phyloP scores from a whole-genome alignment of 768 basidiomycete genomes.

The Lyophyllum decastes region DNA sequence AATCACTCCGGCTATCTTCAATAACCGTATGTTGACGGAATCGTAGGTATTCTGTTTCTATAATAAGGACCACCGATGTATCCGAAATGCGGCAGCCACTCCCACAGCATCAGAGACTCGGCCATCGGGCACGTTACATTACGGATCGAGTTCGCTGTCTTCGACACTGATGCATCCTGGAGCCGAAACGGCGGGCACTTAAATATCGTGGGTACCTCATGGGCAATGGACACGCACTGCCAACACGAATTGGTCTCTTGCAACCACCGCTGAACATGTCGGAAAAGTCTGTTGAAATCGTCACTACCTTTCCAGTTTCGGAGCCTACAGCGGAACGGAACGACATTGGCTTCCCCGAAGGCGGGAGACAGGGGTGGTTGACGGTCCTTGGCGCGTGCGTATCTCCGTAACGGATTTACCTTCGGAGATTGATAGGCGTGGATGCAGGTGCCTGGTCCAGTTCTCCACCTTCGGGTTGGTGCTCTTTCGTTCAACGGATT shows the following conservation, averaged over 20 bases:
- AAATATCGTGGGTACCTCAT: neutral
- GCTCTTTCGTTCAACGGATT: too few species aligned
- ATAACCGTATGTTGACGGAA: neutral
- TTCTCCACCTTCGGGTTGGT: conserved; percentile 20
- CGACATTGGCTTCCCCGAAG: conserved; percentile 5
- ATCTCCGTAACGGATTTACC: neutral
- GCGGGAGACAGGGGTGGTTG: conserved; percentile 6
- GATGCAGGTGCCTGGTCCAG: conserved; percentile 15
- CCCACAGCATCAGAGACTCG: too few species aligned
- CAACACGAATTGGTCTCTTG: neutral
- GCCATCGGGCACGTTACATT: neutral
- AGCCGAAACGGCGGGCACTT: neutral
- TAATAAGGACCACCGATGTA: too few species aligned
- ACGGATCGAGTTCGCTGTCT: neutral
- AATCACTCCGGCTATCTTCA: neutral
- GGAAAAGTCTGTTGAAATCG: neutral
- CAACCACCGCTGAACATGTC: neutral
- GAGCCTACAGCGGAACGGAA: neutral
- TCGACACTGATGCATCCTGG: neutral
- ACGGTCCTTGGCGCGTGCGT: conserved; percentile 10
- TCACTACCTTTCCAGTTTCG: neutral
- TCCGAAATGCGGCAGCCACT: neutral
- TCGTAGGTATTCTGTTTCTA: too few species aligned
- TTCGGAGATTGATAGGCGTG: neutral
- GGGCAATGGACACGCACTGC: neutral